Conservation (phyloP, 2,329 filamentous ascomycete species). For the Penicillium sp. region DNA sequence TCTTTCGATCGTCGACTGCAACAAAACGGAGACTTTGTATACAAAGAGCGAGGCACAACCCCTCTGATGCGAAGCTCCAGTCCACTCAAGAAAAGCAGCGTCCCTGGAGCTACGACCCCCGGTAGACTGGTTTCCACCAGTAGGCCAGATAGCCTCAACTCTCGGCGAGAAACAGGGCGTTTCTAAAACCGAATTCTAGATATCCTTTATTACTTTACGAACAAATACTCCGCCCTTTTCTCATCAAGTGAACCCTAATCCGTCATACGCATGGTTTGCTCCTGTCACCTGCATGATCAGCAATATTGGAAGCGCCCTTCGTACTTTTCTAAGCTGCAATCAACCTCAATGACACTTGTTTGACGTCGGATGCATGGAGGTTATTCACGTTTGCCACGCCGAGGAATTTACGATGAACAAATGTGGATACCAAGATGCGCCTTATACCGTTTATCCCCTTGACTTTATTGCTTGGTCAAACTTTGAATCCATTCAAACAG, state of each 20-base stretch:
- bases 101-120: constrained; percentile 39
- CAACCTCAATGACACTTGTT: constrained; percentile 4
- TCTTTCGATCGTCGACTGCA: constrained; percentile 50
- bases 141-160: constrained; percentile 34
- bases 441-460: background rate
- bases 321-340: constrained; percentile 9
- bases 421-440: background rate
- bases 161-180: constrained; percentile 33
- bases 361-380: background rate
- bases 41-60: constrained; percentile 38
- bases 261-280: constrained; percentile 1
- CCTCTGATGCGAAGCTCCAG: constrained; percentile 43
- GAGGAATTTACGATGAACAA: constrained; percentile 15
- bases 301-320: background rate
- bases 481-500: background rate
- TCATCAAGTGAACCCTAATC: background rate
- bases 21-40: constrained; percentile 40
- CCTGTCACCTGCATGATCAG: constrained; percentile 1
- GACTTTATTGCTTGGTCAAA: background rate
- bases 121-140: constrained; percentile 28
- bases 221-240: constrained; percentile 1
- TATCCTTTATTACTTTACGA: background rate
- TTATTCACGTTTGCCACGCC: constrained; percentile 12
- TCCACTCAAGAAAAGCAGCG: constrained; percentile 47
- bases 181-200: constrained; percentile 25